Conservation (phyloP, 2,329 filamentous ascomycete genomes). For the Microsporum ferrugineum region DNA sequence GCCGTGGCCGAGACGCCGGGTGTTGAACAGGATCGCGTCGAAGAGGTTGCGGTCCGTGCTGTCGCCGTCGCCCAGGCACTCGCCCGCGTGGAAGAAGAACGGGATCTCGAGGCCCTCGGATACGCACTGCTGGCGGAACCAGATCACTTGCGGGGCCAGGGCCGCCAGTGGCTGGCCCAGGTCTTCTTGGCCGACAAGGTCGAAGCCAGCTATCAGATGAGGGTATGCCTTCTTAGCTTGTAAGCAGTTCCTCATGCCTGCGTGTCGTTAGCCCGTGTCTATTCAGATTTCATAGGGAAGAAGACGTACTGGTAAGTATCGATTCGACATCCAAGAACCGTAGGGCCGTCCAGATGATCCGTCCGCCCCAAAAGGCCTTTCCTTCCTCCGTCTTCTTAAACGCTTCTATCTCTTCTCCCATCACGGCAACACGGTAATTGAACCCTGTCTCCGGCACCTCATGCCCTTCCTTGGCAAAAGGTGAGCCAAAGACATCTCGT, state of each 20-base stretch:
- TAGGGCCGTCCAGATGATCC: constrained; percentile 74
- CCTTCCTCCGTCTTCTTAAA: constrained; percentile 65
- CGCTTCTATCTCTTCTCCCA: constrained; percentile 64
- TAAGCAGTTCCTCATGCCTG: constrained; percentile 71
- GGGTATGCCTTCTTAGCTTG: constrained; percentile 53
- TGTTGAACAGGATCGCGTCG: constrained; percentile 76
- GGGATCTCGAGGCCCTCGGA: constrained; percentile 71
- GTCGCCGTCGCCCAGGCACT: constrained; percentile 70
- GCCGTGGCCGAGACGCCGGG: constrained; percentile 77
- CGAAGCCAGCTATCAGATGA: constrained; percentile 49
- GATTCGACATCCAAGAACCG: constrained; percentile 38
- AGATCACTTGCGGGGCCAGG: constrained; percentile 73
- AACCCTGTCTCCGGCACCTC: constrained; percentile 58
- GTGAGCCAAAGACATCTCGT: constrained; percentile 59
- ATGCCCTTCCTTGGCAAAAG: constrained; percentile 54
- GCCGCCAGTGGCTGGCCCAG: constrained; percentile 62
- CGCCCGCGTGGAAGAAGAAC: constrained; percentile 93
- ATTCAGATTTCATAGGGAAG: background rate
- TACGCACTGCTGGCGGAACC: constrained; percentile 79
- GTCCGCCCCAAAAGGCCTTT: constrained; percentile 67
- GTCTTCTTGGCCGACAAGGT: constrained; percentile 84
- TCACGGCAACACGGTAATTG: constrained; percentile 56
- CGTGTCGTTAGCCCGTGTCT: background rate
- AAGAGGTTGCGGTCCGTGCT: constrained; percentile 77
- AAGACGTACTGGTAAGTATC: background rate